Evolutionary conservation across 116 monocot species (phyloP).

Genomic region (Zostera marina): DNA sequence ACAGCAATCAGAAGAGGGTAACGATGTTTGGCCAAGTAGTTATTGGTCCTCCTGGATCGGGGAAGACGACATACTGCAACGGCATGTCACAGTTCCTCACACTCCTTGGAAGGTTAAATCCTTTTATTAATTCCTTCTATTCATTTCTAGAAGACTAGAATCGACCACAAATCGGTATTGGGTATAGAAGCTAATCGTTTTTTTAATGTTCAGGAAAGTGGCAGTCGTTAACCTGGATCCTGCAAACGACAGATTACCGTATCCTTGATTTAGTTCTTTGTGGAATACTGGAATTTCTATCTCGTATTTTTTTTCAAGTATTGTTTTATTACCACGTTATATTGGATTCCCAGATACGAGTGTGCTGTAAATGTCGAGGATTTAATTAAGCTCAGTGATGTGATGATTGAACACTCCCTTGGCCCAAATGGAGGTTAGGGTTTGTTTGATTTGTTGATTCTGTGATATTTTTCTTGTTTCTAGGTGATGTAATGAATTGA

Average conservation of each 20-base stretch:
- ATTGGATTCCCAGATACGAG: constrained; percentile 48
- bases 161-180: too few species aligned
- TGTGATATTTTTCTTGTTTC: background rate
- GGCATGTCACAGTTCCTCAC: constrained; percentile 96
- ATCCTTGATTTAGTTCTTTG: constrained; percentile 22
- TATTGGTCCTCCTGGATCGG: constrained; percentile 91
- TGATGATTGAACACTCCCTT: constrained; percentile 81
- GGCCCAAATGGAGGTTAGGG: constrained; percentile 95
- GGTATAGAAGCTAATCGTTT: too few species aligned
- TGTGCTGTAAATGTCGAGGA: constrained; percentile 92
- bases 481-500: background rate
- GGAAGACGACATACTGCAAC: constrained; percentile 96
- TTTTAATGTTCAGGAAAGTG: constrained; percentile 61
- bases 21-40: constrained; percentile 88
- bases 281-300: background rate
- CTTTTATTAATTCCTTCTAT: too few species aligned
- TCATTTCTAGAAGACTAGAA: too few species aligned
- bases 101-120: constrained; percentile 51
- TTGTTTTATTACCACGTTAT: constrained; percentile 20
- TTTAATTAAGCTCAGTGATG: constrained; percentile 88
- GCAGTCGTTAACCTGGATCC: constrained; percentile 94
- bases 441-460: background rate
- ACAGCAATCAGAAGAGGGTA: background rate
- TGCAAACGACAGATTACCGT: constrained; percentile 90
- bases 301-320: too few species aligned